These are phyloP conservation scores for Cyberlindnera saturnus DNA, from an alignment of 805 yeast genomes.

Conservation along the genomic window DNA sequence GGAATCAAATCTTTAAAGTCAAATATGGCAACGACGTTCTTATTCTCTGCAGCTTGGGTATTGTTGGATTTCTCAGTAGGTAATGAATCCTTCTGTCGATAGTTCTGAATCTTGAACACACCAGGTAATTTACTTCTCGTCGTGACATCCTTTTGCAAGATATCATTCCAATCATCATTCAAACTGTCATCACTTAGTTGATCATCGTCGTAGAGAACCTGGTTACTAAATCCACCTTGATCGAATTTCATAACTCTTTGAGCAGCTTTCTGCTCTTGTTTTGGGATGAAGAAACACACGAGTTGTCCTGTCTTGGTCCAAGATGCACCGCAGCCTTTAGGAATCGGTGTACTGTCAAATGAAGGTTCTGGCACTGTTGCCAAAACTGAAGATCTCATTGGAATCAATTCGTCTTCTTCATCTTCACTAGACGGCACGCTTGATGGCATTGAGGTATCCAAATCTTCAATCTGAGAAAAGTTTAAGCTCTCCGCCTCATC, in stretches of 20 bases:
- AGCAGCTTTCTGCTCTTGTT: slow-evolving; percentile 28
- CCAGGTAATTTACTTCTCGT: slow-evolving; percentile 48
- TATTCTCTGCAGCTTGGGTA: slow-evolving; percentile 18
- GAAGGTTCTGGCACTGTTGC: slow-evolving; percentile 4
- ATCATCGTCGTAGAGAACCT: slow-evolving; percentile 16
- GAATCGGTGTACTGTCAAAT: slow-evolving; percentile 82
- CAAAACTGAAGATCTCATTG: slow-evolving; percentile 5
- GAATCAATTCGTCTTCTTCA: slow-evolving; percentile 27
- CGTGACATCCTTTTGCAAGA: slow-evolving; percentile 49
- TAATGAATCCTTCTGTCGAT: slow-evolving; percentile 5
- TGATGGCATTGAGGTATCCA: slow-evolving; percentile 26
- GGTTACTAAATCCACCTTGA: slow-evolving; percentile 45
- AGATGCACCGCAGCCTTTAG: slow-evolving; percentile 88
- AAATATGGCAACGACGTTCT: slow-evolving; percentile 53
- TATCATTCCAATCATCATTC: slow-evolving; percentile 63
- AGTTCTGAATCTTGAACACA: slow-evolving; percentile 21
- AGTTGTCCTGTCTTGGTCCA: slow-evolving; percentile 79
- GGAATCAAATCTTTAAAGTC: slow-evolving; percentile 73
- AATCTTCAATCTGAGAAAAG: slow-evolving; percentile 28
- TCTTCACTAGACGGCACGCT: slow-evolving; percentile 17
- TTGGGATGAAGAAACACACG: slow-evolving; percentile 75
- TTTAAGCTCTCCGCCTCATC: slow-evolving; percentile 26
- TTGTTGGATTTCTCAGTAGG: slow-evolving; percentile 20
- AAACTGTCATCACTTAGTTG: slow-evolving; percentile 50
- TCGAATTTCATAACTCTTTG: slow-evolving; percentile 43